phyloP scores from a whole-genome alignment of 2,329 filamentous ascomycete species.

The Venturia pyrina region DNA sequence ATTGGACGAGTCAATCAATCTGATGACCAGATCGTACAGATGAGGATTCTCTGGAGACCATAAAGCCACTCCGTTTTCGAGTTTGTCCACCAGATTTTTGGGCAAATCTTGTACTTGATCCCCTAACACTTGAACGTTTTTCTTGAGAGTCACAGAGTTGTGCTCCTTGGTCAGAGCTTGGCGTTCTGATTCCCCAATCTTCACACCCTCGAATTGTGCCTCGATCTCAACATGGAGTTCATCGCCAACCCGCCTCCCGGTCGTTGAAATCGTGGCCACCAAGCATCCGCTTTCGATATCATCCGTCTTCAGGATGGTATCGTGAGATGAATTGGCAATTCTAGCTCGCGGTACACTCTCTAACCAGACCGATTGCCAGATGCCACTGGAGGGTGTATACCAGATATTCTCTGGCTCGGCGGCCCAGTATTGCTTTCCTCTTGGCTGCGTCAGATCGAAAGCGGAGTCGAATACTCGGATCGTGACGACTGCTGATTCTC shows the following conservation, averaged over 20 bases:
- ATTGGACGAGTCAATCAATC: constrained; percentile 36
- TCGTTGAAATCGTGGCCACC: not conserved
- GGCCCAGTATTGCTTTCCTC: constrained; percentile 59
- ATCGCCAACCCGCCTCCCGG: not conserved
- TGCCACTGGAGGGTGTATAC: constrained; percentile 7
- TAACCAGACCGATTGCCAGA: constrained; percentile 10
- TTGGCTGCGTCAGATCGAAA: constrained; percentile 52
- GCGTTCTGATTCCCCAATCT: not conserved
- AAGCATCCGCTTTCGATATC: not conserved
- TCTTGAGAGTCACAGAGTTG: not conserved
- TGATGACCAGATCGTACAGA: constrained; percentile 52
- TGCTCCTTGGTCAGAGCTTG: not conserved
- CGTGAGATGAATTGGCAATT: constrained; percentile 22
- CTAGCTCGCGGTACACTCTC: constrained; percentile 7
- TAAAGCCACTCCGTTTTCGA: constrained; percentile 30
- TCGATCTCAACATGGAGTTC: not conserved
- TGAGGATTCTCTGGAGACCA: constrained; percentile 57
- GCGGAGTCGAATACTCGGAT: constrained; percentile 54
- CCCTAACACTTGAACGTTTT: not conserved
- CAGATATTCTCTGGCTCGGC: constrained; percentile 20
- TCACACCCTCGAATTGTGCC: not conserved
- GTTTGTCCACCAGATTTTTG: not conserved
- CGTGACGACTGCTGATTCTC: constrained; percentile 30
- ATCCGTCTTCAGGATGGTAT: not conserved
- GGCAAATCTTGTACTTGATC: not conserved